Evolutionary conservation across 2,329 filamentous ascomycete species (phyloP).

Genomic region (Fusarium nisikadoi): DNA sequence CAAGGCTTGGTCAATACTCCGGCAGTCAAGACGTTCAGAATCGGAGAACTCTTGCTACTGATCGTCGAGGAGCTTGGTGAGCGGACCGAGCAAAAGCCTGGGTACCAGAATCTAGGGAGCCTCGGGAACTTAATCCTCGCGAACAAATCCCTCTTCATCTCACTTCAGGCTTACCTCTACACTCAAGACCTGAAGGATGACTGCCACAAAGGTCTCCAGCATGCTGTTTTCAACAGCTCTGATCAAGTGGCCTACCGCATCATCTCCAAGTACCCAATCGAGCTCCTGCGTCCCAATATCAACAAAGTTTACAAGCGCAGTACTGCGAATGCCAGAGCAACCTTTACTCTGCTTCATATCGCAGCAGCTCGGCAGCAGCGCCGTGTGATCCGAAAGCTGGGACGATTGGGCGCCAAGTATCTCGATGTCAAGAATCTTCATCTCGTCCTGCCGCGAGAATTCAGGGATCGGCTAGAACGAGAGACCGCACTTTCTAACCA

Average conservation of each 20-base stretch:
- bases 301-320: not conserved
- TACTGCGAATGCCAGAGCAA: not conserved
- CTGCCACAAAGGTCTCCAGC: not conserved
- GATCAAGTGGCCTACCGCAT: not conserved
- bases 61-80: constrained; percentile 1
- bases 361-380: not conserved
- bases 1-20: not conserved
- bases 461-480: not conserved
- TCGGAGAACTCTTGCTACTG: not conserved
- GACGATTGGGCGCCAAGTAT: not conserved
- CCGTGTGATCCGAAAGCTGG: not conserved
- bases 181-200: not conserved
- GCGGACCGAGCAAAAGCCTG: not conserved
- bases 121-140: not conserved
- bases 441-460: not conserved
- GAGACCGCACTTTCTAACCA: not conserved
- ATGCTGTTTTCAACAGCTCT: not conserved
- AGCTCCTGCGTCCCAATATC: not conserved
- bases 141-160: not conserved
- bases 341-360: constrained; percentile 13
- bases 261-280: not conserved
- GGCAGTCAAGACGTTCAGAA: not conserved
- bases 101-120: not conserved
- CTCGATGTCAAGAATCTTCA: not conserved
- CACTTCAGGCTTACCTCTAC: constrained; percentile 1